Percentiles rank a stretch among this genome's conserved stretches.
Evolutionary conservation across 2,329 filamentous ascomycete genomes (phyloP).

Genomic region (Aaosphaeria pasadenensis): DNA sequence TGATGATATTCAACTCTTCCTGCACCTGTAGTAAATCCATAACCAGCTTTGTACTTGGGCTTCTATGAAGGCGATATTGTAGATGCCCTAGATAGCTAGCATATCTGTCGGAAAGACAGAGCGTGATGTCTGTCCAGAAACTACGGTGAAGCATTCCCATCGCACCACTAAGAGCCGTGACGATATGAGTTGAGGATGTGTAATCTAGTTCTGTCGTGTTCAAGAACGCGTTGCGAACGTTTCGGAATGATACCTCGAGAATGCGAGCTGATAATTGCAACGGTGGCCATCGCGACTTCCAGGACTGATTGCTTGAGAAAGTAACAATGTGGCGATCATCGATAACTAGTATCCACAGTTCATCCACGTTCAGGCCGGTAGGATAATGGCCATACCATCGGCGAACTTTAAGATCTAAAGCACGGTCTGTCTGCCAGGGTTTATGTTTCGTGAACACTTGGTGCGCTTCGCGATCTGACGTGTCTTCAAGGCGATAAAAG

Average conservation of each 20-base stretch:
- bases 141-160: slow-evolving; percentile 43
- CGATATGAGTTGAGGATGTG: slow-evolving; percentile 35
- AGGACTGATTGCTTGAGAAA: slow-evolving; percentile 43
- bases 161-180: slow-evolving; percentile 39
- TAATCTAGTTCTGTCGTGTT: slow-evolving; percentile 33
- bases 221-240: slow-evolving; percentile 39
- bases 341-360: slow-evolving; percentile 42
- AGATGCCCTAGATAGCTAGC: slow-evolving; percentile 42
- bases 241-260: slow-evolving; percentile 41
- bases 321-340: slow-evolving; percentile 42
- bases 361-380: slow-evolving; percentile 41
- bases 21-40: slow-evolving; percentile 45
- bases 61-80: slow-evolving; percentile 41
- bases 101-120: slow-evolving; percentile 42
- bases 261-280: slow-evolving; percentile 40
- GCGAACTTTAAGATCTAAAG: slow-evolving; percentile 41
- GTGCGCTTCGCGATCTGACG: slow-evolving; percentile 38
- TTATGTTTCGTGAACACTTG: slow-evolving; percentile 40
- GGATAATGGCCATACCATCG: slow-evolving; percentile 45
- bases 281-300: slow-evolving; percentile 44
- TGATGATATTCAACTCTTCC: slow-evolving; percentile 45
- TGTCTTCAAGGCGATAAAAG: slow-evolving; percentile 45
- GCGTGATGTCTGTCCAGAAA: slow-evolving; percentile 42
- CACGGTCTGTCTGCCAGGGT: slow-evolving; percentile 41
- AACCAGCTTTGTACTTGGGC: slow-evolving; percentile 42